These are phyloP conservation scores for Colletotrichum liaoningense DNA, from an alignment of 2,329 filamentous ascomycete genomes.

Conservation along the genomic window DNA sequence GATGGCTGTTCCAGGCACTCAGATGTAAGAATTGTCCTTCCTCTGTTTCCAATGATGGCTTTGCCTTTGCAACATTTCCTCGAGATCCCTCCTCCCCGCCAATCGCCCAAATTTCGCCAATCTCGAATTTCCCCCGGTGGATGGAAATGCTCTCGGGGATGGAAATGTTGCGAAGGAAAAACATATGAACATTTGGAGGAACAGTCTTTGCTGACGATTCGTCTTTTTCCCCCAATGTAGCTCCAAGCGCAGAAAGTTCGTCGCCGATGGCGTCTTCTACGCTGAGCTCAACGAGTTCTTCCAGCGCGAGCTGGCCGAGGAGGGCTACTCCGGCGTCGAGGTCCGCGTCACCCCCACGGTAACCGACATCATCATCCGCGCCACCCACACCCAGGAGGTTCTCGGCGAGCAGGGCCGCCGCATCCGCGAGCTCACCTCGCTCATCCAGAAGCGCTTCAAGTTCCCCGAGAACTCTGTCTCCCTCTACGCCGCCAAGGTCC, in stretches of 20 bases:
- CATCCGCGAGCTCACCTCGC: constrained; percentile 99
- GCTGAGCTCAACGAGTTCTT: constrained; percentile 99
- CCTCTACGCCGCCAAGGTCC: constrained; percentile 99
- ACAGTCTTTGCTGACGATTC: constrained; percentile 24
- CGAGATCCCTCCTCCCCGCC: not conserved
- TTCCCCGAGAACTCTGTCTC: constrained; percentile 99
- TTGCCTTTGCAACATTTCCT: not conserved
- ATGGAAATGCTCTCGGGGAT: not conserved
- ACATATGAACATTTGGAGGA: not conserved
- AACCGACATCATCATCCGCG: constrained; percentile 99
- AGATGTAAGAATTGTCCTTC: constrained; percentile 64
- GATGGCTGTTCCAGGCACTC: constrained; percentile 71
- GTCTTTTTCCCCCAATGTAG: constrained; percentile 54
- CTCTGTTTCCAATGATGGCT: not conserved
- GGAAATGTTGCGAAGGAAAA: not conserved
- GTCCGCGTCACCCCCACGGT: constrained; percentile 99
- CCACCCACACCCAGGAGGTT: constrained; percentile 99
- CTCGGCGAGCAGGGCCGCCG: constrained; percentile 99
- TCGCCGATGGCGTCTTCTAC: constrained; percentile 99
- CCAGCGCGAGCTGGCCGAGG: constrained; percentile 99
- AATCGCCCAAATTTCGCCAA: constrained; percentile 17
- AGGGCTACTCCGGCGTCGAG: constrained; percentile 99
- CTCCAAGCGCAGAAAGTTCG: constrained; percentile 95
- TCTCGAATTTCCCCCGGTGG: not conserved
- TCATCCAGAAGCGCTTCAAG: constrained; percentile 99